Conservation (phyloP, 208 protist genomes). For the Crithidia fasciculata region DNA sequence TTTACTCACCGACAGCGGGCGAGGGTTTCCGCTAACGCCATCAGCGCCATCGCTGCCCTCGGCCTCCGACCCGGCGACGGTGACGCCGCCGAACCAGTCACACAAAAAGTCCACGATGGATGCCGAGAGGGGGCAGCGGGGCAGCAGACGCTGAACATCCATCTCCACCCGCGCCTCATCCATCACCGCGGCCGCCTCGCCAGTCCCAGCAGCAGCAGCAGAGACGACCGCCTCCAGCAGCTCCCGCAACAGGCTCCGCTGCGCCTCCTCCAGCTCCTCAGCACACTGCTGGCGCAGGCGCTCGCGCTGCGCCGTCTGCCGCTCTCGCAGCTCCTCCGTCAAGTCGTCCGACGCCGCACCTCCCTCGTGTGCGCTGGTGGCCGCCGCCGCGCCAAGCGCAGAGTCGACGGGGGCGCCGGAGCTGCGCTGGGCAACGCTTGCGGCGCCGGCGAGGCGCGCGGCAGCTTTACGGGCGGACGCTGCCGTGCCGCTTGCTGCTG, state of each 20-base stretch:
- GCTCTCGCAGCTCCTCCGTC: constrained; percentile 26
- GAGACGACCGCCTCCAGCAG: constrained; percentile 73
- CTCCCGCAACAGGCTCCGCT: constrained; percentile 64
- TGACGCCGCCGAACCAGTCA: constrained; percentile 39
- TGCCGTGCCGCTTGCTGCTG: not conserved
- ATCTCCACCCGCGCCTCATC: constrained; percentile 70
- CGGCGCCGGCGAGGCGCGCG: constrained; percentile 10
- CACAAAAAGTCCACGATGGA: constrained; percentile 61
- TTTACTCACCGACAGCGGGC: not conserved
- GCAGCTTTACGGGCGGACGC: constrained; percentile 2
- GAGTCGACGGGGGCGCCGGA: constrained; percentile 6
- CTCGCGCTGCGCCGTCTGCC: constrained; percentile 17
- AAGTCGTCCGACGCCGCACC: constrained; percentile 27
- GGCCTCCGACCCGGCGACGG: not conserved
- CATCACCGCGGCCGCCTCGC: constrained; percentile 53
- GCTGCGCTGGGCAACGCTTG: constrained; percentile 30
- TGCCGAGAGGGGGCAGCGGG: constrained; percentile 54
- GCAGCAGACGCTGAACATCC: constrained; percentile 61
- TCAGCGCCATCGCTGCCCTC: not conserved
- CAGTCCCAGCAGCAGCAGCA: constrained; percentile 46
- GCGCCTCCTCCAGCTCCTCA: constrained; percentile 68
- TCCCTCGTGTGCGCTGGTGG: not conserved
- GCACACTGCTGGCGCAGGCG: constrained; percentile 26
- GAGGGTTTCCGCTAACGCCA: constrained; percentile 12
- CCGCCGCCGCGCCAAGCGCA: not conserved